Evolutionary conservation across 108 stramenopile genomes (phyloP), one percentile per base, ranked within the genome.

Genomic region (Parietichytrium sp.): DNA sequence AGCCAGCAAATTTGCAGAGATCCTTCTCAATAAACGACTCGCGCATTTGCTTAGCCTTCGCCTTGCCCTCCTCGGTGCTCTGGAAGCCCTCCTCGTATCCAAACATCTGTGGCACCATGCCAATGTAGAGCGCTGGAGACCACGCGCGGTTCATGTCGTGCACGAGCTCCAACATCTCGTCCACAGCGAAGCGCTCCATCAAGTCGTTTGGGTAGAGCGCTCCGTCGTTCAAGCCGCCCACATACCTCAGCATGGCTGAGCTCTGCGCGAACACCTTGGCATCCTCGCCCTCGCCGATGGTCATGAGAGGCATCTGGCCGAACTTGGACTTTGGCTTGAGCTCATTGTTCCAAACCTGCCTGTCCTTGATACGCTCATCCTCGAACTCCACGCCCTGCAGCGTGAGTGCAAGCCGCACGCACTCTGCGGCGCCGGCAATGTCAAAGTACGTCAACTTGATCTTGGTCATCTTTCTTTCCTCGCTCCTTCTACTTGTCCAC

Each of bases 381-480:
- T 91, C 86, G 80, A 83, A 87, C 25, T 54, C 48, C n/a, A 90
- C 81, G 55, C 78, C 77, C 29, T 82, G 83, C 20, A 92, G 51
- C 38, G 84, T 31, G 47, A 92, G 78, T 1, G 90, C 89, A 12
- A 92, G 61, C 45, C 91, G 87, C 13, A 91, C 81, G 45, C 81
- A 86, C 52, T 93, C 92, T 27, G 89, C 92, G 4, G 78, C 88
- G 38, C 91, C 92, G 78, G 88, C 88, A 83, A 93, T 92, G 48
- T 83, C 83, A 29, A 93, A 93, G 87, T 93, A 93, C n/a, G 88
- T 84, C 23, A 93, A 81, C 48, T 88, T 87, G 72, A 90, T 84
- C 55, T 84, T 85, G 55, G n/a, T n/a, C n/a, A n/a, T n/a, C n/a
- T n/a, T n/a, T n/a, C n/a, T n/a, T n/a, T n/a, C n/a, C n/a, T n/a